Percentiles rank a stretch among this genome's conserved stretches.
Evolutionary conservation across 2,329 filamentous ascomycete species (phyloP).

Genomic region (Alternaria infectoria): DNA sequence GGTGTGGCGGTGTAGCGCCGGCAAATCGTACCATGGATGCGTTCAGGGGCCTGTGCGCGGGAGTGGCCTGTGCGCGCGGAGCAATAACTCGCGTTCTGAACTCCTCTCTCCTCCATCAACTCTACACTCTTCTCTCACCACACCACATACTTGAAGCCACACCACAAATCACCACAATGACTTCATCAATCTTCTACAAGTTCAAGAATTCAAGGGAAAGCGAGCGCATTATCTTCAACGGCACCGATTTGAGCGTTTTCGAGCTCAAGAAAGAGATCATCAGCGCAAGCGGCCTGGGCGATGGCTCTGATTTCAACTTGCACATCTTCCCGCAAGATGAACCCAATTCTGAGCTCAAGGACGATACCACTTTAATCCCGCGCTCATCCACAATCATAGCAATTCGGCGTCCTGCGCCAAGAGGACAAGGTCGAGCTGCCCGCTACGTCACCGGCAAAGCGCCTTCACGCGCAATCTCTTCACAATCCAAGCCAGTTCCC

Average conservation of each 20-base stretch:
- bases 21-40: not conserved
- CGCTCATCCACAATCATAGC: conserved; percentile 94
- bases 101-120: conserved; percentile 3
- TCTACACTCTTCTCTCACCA: conserved; percentile 13
- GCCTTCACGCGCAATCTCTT: conserved; percentile 26
- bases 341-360: conserved; percentile 89
- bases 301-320: conserved; percentile 95
- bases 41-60: not conserved
- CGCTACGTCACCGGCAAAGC: conserved; percentile 97
- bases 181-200: conserved; percentile 99
- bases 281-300: conserved; percentile 87
- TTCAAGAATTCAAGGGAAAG: conserved; percentile 99
- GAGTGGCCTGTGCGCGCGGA: conserved; percentile 2
- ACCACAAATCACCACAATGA: conserved; percentile 66
- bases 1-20: not conserved
- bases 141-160: conserved; percentile 5
- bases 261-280: conserved; percentile 99
- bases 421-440: conserved; percentile 88
- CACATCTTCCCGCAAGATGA: conserved; percentile 91
- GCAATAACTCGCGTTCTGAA: not conserved
- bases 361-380: conserved; percentile 96
- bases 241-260: conserved; percentile 96
- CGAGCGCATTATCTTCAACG: conserved; percentile 93
- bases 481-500: too few relatives aligned
- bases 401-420: conserved; percentile 80